Base-by-base conservation (phyloP, 140 eudicot species). In the Oenanthe javanica region DNA sequence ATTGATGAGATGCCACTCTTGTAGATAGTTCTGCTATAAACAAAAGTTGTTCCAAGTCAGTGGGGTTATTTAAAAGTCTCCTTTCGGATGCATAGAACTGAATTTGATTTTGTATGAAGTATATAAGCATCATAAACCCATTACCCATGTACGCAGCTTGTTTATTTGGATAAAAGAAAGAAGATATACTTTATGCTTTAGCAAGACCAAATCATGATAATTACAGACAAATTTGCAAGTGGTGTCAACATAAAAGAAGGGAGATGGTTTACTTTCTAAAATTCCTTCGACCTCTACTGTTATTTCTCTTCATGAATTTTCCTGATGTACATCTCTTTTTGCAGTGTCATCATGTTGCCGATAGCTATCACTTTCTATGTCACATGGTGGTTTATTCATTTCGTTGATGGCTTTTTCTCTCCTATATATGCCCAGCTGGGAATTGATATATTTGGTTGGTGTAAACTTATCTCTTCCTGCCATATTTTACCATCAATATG, bases 331-430 rank as follows among this genome's bases (percentile, higher is more conserved):
- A 36, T 42, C 2, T 51, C 61, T 77, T 84, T 75, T 72, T 85
- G 90, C 93, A 90, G 95, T 85, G 95, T 90, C 77, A 90, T 92
- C 75, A 86, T 92, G 52, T 83, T 92, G 64, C 97, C 97, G 21
- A 90, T 92, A 31, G 97, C 97, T 48, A 83, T 92, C 83, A 92
- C 97, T 76, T 92, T 92, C 85, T 92, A 90, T 75, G 71, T 92
- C 80, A 92, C 97, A 63, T 92, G 91, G 91, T 92, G 97, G 97
- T 92, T 92, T 84, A 92, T 92, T 73, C 96, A 90, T 86, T 92
- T 92, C 64, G 97, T 92, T 83, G 97, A 92, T 84, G 97, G 97
- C 1, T 92, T 92, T 87, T 92, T 92, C 90, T 92, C 97, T 73
- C 97, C 97, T 27, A 92, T 92, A 79, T 89, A 89, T 79, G 95